A percentile compares a stretch with the other conserved stretches of the same genome.
phyloP scores from a whole-genome alignment of 2,329 filamentous ascomycete species.

The Diatrype stigma region DNA sequence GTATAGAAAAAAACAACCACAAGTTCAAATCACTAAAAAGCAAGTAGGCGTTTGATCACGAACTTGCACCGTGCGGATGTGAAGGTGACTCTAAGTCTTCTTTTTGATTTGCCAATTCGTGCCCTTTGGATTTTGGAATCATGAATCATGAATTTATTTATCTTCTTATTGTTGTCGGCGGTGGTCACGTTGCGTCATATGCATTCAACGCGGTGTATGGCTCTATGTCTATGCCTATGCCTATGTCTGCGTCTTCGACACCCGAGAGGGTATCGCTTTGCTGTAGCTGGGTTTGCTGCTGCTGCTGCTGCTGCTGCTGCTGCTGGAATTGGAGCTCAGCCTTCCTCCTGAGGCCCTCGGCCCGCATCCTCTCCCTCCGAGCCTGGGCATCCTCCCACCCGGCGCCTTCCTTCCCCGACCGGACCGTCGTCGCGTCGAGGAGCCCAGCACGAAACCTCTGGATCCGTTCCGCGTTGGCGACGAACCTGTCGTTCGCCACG shows the following conservation, averaged over 20 bases:
- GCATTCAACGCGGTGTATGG: constrained; percentile 19
- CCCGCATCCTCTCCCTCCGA: constrained; percentile 52
- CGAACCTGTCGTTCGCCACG: constrained; percentile 72
- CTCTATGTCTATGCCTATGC: no score
- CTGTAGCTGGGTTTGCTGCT: constrained; percentile 10
- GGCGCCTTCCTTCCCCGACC: constrained; percentile 30
- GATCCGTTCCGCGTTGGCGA: constrained; percentile 64
- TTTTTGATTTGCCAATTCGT: no score
- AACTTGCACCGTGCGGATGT: no score
- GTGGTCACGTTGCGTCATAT: constrained; percentile 17
- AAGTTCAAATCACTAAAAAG: neutral
- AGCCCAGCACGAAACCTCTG: constrained; percentile 57
- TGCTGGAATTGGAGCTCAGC: constrained; percentile 36
- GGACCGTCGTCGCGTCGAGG: constrained; percentile 26
- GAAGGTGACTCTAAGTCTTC: neutral
- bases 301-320: constrained; percentile 9
- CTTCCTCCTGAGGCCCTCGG: constrained; percentile 53
- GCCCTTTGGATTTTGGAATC: neutral
- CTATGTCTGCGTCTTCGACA: constrained; percentile 1
- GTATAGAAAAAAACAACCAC: constrained; percentile 22
- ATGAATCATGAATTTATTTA: neutral
- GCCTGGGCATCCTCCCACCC: constrained; percentile 52
- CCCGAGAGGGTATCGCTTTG: neutral
- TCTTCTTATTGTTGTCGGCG: no score
- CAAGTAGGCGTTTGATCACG: neutral